Percentiles rank a stretch among this genome's conserved stretches.
Evolutionary conservation across 129 eudicot species (phyloP).

Genomic region (Tagetes erecta): DNA sequence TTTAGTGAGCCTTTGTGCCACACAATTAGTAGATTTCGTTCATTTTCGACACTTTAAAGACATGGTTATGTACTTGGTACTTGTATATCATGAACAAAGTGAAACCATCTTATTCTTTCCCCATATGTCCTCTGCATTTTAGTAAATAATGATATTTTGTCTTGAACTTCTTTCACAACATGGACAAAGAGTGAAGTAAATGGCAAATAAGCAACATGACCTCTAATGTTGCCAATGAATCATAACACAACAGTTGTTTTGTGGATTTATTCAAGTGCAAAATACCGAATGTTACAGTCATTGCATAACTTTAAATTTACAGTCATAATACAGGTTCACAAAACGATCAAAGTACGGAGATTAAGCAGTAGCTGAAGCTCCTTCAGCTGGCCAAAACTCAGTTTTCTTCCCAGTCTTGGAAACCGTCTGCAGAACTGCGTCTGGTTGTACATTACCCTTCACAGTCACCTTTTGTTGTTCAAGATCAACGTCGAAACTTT

Average conservation of each 20-base stretch:
- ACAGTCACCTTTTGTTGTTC: constrained; percentile 92
- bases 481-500: constrained; percentile 70
- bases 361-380: constrained; percentile 37
- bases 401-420: constrained; percentile 93
- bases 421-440: constrained; percentile 86
- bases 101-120: background rate
- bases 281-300: constrained; percentile 29
- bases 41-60: background rate
- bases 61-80: constrained; percentile 13
- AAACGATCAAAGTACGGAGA: background rate
- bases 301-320: constrained; percentile 28
- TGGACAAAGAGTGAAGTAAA: no score
- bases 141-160: no score
- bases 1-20: constrained; percentile 14
- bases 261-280: constrained; percentile 30
- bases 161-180: no score
- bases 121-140: no score
- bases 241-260: constrained; percentile 17
- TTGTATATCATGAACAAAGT: constrained; percentile 5
- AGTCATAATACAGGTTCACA: constrained; percentile 15
- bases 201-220: background rate
- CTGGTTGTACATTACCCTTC: constrained; percentile 84
- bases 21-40: background rate
- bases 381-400: constrained; percentile 69
- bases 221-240: background rate